Evolutionary conservation across 2,329 filamentous ascomycete genomes (phyloP).

Genomic region (Neospermospora avenae): DNA sequence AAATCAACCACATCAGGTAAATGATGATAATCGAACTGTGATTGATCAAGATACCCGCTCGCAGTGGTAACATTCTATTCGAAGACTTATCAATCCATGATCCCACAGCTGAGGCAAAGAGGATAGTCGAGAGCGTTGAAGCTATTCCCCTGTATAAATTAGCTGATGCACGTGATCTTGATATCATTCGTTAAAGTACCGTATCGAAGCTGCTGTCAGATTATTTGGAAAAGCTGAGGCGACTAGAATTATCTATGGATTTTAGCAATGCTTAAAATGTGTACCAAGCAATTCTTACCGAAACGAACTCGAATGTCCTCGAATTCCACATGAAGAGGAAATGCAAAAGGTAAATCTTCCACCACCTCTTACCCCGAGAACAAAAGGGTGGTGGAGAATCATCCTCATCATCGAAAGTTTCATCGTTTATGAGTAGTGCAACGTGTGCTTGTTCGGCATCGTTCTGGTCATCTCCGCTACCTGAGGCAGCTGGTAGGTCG

Average conservation of each 20-base stretch:
- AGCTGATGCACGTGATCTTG: slow-evolving; percentile 13
- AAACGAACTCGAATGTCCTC: slow-evolving; percentile 53
- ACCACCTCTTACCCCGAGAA: slow-evolving; percentile 19
- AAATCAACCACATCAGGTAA: slow-evolving; percentile 37
- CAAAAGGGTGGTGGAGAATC: neutral
- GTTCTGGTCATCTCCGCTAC: neutral
- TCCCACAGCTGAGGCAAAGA: slow-evolving; percentile 39
- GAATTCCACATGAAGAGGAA: slow-evolving; percentile 54
- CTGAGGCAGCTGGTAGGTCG: neutral
- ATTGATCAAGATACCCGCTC: slow-evolving; percentile 38
- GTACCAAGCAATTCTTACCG: slow-evolving; percentile 39
- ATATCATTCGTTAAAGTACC: slow-evolving; percentile 27
- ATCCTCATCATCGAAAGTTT: neutral
- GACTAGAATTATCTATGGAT: slow-evolving; percentile 42
- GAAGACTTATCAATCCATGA: slow-evolving; percentile 40
- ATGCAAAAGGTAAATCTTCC: slow-evolving; percentile 47
- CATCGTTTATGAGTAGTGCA: neutral
- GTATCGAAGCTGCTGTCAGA: slow-evolving; percentile 37
- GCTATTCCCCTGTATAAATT: slow-evolving; percentile 28
- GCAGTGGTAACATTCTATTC: slow-evolving; percentile 36
- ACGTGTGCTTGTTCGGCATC: neutral
- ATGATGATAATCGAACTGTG: slow-evolving; percentile 37
- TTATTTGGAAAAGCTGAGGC: slow-evolving; percentile 43
- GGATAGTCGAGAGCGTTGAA: slow-evolving; percentile 36
- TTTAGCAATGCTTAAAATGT: neutral